Evolutionary conservation across 371 early-diverging fungal genomes (phyloP), one percentile per base, ranked within the genome.

Genomic region (Gilbertella persicaria): DNA sequence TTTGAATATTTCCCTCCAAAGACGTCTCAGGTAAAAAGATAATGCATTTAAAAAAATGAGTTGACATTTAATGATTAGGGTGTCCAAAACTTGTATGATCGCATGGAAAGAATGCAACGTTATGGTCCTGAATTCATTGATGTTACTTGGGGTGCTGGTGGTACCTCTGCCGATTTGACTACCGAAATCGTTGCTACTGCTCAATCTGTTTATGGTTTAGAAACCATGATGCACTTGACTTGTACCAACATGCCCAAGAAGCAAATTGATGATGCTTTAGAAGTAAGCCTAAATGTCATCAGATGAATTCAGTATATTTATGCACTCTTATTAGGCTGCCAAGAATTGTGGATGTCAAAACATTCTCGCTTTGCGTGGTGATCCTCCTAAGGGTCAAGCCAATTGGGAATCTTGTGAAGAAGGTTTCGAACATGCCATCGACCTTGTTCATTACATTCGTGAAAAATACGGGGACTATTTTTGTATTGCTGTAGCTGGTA

Each of bases 1-100:
- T 97, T 97, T 66, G 97, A 97, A 78, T 97, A 91, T 80, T 97
- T 96, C 57, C 96, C 97, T 43, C 97, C 97, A 60, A 97, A 93
- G 77, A 97, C 97, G 21, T 82, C 89, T 59, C 89, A 90, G 81
- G 84, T 84, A 80, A 38, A 28, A 14, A 17, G 2, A 42, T 41
- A 33, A 28, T 43, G 25, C 33, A 26, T 25, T 30, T 25, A 33
- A 21, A 33, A 28, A 38, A 13, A 16, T 26, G 20, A 8, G 19
- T 3, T n/a, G 7, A 17, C 10, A 10, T 16, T 25, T 14, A n/a
- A 17, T 16, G 17, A n/a, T 35, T 59, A 81, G 70, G 91, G 89
- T 54, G 86, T 91, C 10, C 73, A 77, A 67, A 91, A 91, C 69
- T 64, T 91, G 24, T 91, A 82, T 66, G 89, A 89, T 58, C 86